A percentile compares a stretch with the other conserved stretches of the same genome.
Conservation (phyloP, 257 asterid genomes). For the Solanum sparsipilum region DNA sequence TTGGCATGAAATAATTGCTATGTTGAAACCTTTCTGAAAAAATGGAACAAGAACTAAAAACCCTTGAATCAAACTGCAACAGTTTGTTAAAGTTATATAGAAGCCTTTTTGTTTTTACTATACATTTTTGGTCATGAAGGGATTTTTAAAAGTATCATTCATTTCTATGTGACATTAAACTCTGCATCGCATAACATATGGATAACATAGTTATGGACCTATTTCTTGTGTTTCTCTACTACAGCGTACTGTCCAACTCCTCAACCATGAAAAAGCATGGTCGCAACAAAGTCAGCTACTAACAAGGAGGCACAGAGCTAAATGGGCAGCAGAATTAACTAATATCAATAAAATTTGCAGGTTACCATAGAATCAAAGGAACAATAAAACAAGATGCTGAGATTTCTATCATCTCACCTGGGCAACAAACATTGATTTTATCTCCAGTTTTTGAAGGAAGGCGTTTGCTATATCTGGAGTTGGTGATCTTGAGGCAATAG, state of each 20-base stretch:
- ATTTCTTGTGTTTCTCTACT: neutral
- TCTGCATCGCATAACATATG: neutral
- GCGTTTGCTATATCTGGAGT: conserved; percentile 76
- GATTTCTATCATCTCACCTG: conserved; percentile 35
- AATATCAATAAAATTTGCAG: neutral
- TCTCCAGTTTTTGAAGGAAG: conserved; percentile 61
- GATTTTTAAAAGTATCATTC: neutral
- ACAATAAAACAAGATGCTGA: neutral
- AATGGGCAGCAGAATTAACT: neutral
- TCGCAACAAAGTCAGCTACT: neutral
- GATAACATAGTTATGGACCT: neutral
- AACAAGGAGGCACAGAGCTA: neutral
- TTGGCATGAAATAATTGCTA: neutral
- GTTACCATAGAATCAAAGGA: neutral
- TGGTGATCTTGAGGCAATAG: conserved; percentile 43
- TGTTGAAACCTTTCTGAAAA: neutral
- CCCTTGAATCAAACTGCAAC: neutral
- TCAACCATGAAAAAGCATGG: neutral
- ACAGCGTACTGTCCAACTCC: neutral
- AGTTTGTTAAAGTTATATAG: neutral
- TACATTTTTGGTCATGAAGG: neutral
- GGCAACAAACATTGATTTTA: conserved; percentile 71
- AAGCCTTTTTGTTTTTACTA: neutral
- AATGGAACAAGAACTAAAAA: neutral
- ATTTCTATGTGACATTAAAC: neutral